A percentile compares a stretch with the other conserved stretches of the same genome.
Conservation (phyloP, 2,329 filamentous ascomycete species). For the Coniochaeta prunicola region DNA sequence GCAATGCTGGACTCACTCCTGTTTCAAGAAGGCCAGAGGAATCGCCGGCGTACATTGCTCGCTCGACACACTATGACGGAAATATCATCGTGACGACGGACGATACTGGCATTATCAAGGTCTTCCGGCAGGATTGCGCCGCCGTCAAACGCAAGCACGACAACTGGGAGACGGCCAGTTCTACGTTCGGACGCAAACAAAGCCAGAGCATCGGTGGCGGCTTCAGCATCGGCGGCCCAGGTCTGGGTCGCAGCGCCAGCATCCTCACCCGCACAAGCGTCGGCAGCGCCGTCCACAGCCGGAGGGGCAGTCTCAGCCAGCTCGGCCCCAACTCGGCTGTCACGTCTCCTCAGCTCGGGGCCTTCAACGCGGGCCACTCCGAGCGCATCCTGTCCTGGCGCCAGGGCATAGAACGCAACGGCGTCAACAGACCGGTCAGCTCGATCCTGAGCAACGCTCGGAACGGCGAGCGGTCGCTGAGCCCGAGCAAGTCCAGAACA, state of each 20-base stretch:
- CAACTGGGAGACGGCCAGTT: conserved; percentile 67
- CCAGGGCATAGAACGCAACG: conserved; percentile 46
- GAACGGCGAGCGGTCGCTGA: conserved; percentile 46
- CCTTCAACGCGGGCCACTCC: conserved; percentile 22
- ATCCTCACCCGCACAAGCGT: conserved; percentile 46
- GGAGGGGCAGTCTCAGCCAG: conserved; percentile 45
- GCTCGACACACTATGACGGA: conserved; percentile 69
- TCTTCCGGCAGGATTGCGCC: conserved; percentile 93
- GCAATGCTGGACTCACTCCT: conserved; percentile 2
- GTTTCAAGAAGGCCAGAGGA: conserved; percentile 48
- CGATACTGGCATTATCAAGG: conserved; percentile 81
- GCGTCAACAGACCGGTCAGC: conserved; percentile 27
- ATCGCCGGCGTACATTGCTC: conserved; percentile 69
- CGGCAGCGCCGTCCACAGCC: conserved; percentile 32
- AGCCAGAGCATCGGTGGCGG: conserved; percentile 50
- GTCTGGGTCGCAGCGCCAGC: conserved; percentile 51
- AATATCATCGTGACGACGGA: conserved; percentile 92
- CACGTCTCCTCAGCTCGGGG: conserved; percentile 24
- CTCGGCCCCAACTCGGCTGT: conserved; percentile 17
- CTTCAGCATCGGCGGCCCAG: conserved; percentile 39
- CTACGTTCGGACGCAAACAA: conserved; percentile 63
- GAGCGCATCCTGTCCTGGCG: conserved; percentile 89
- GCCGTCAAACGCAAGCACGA: conserved; percentile 69
- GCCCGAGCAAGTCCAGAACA: conserved; percentile 39
- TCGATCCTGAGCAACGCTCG: conserved; percentile 27